A percentile compares a stretch with the other conserved stretches of the same genome.
Conservation (phyloP, 768 basidiomycete species). For the Hirschioporus abietinus region DNA sequence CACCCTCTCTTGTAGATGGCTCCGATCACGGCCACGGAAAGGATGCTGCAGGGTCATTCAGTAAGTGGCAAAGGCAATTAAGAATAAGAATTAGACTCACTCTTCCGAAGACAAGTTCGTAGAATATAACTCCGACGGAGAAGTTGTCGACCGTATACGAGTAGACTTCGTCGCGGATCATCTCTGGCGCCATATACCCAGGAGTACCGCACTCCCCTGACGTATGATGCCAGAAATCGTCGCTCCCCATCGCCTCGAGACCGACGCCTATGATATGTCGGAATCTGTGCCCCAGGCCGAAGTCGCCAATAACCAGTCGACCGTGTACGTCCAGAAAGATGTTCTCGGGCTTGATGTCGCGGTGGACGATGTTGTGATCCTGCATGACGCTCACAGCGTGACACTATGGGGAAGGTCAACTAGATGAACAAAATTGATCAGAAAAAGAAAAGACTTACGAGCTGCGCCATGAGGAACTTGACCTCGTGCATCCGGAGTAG, state of each 20-base stretch:
- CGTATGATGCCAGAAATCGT: background rate
- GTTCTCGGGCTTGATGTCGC: slow-evolving; percentile 94
- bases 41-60: background rate
- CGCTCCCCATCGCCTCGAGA: background rate
- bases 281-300: slow-evolving; percentile 60
- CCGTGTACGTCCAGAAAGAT: slow-evolving; percentile 82
- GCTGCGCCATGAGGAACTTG: background rate
- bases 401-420: background rate
- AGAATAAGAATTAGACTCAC: background rate
- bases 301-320: slow-evolving; percentile 89
- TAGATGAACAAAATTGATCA: background rate
- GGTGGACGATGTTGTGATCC: slow-evolving; percentile 85
- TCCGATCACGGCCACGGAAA: background rate
- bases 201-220: background rate
- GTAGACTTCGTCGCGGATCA: background rate
- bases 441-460: background rate
- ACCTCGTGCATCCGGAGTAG: background rate
- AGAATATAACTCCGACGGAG: slow-evolving; percentile 3
- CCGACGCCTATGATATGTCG: background rate
- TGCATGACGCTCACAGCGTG: slow-evolving; percentile 45
- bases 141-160: background rate
- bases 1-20: background rate
- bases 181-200: slow-evolving; percentile 7
- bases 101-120: slow-evolving; percentile 2
- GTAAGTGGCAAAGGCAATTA: background rate